A percentile compares a stretch with the other conserved stretches of the same genome.
Conservation (phyloP, 2,329 filamentous ascomycete genomes). For the Aspergillus ustus region DNA sequence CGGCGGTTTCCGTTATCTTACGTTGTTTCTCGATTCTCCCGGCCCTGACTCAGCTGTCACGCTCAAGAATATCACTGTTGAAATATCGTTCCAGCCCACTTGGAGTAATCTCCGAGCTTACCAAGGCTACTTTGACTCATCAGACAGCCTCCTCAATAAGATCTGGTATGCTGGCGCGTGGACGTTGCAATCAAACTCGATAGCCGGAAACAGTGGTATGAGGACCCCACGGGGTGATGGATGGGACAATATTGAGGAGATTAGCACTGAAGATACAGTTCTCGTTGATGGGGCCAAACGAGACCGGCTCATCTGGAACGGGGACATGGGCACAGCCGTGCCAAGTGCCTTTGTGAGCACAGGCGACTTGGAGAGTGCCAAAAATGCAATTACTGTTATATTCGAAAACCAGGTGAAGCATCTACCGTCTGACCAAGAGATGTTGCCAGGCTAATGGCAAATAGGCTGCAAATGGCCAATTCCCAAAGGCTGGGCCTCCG, state of each 20-base stretch:
- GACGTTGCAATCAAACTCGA: conserved; percentile 40
- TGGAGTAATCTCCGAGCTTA: conserved; percentile 49
- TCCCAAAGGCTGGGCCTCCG: conserved; percentile 2
- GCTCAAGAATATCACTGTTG: neutral
- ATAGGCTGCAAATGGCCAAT: neutral
- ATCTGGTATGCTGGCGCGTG: conserved; percentile 62
- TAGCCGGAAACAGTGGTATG: neutral
- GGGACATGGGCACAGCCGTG: neutral
- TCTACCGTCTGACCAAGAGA: neutral
- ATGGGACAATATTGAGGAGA: neutral
- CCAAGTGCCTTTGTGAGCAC: conserved; percentile 12
- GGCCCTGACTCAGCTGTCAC: neutral
- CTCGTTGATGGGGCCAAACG: neutral
- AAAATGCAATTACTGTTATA: neutral
- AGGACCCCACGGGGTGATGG: neutral
- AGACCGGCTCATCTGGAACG: neutral
- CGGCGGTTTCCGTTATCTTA: conserved; percentile 1
- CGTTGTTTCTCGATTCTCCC: neutral
- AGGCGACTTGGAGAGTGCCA: conserved; percentile 24
- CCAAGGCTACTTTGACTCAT: conserved; percentile 57
- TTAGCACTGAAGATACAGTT: neutral
- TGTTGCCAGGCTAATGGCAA: neutral
- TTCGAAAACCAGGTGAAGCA: neutral
- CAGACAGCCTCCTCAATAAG: conserved; percentile 56
- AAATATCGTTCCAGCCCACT: neutral